Evolutionary conservation across 495 filamentous ascomycete genomes (phyloP).

Genomic region (Lepraria neglecta): DNA sequence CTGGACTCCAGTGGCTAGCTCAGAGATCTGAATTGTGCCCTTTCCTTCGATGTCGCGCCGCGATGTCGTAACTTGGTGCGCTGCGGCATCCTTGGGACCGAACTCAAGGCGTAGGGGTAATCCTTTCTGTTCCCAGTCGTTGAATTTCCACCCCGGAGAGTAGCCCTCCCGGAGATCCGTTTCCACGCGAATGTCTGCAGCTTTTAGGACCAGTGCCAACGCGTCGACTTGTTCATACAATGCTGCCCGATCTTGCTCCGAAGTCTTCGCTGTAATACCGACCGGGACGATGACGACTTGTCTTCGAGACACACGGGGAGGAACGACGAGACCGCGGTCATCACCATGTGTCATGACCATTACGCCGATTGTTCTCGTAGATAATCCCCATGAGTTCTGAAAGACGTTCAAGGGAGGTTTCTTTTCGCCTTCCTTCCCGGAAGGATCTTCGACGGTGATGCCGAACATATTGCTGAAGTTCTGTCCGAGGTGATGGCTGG

Average conservation of each 20-base stretch:
- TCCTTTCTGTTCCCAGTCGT: slow-evolving; percentile 93
- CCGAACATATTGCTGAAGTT: slow-evolving; percentile 99
- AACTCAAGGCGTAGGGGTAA: slow-evolving; percentile 90
- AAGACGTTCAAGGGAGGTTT: slow-evolving; percentile 70
- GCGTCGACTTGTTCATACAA: slow-evolving; percentile 66
- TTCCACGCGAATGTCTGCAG: slow-evolving; percentile 60
- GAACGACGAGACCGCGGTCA: slow-evolving; percentile 86
- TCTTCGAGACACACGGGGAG: slow-evolving; percentile 77
- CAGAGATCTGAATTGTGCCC: slow-evolving; percentile 65
- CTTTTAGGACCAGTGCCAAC: slow-evolving; percentile 57
- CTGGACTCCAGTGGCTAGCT: slow-evolving; percentile 65
- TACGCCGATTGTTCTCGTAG: slow-evolving; percentile 89
- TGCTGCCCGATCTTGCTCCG: slow-evolving; percentile 64
- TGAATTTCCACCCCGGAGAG: slow-evolving; percentile 95
- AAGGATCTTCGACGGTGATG: slow-evolving; percentile 91
- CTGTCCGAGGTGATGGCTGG: slow-evolving; percentile 88
- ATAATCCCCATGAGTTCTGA: slow-evolving; percentile 99
- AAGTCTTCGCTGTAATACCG: slow-evolving; percentile 79
- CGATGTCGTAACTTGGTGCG: slow-evolving; percentile 73
- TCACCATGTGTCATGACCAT: slow-evolving; percentile 98
- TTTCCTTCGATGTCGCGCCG: slow-evolving; percentile 73
- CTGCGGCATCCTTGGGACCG: slow-evolving; percentile 84
- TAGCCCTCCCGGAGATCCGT: slow-evolving; percentile 78
- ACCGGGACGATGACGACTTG: slow-evolving; percentile 91
- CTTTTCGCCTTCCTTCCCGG: slow-evolving; percentile 64